Conservation (phyloP, 441 rosid genomes). For the Hura crepitans region DNA sequence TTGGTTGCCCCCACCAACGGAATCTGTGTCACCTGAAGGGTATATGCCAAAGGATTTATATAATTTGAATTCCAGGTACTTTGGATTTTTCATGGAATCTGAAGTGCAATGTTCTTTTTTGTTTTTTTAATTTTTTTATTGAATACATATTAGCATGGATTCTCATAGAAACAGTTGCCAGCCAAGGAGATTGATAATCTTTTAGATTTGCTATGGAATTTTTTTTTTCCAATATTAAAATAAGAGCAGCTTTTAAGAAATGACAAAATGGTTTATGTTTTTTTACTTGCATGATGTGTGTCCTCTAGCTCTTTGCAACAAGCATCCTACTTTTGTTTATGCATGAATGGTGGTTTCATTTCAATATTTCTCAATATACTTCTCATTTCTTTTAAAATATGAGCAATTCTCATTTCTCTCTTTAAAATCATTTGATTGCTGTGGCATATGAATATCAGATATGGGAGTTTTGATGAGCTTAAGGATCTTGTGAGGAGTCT, state of each 20-base stretch:
- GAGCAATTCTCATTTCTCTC: neutral
- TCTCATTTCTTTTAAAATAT: neutral
- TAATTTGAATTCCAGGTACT: slow-evolving; percentile 84
- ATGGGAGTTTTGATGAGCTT: slow-evolving; percentile 79
- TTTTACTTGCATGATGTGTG: neutral
- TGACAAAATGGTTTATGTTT: neutral
- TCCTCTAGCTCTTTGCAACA: neutral
- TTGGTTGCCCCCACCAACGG: slow-evolving; percentile 98
- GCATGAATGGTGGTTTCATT: slow-evolving; percentile 7
- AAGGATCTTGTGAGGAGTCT: slow-evolving; percentile 64
- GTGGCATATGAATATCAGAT: slow-evolving; percentile 40
- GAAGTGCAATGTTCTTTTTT: neutral
- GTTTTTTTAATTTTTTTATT: too few species aligned
- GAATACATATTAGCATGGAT: slow-evolving; percentile 10
- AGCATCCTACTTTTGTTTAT: neutral
- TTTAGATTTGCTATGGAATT: neutral
- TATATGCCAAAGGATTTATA: slow-evolving; percentile 95
- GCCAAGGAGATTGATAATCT: neutral
- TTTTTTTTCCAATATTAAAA: neutral
- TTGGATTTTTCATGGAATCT: neutral
- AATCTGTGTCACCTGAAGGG: slow-evolving; percentile 98
- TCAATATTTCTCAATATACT: neutral
- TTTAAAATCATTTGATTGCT: slow-evolving; percentile 6
- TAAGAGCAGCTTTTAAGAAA: neutral
- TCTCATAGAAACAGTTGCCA: neutral